Percentiles rank a stretch among this genome's conserved stretches.
Conservation (phyloP, 2,329 filamentous ascomycete species). For the Nothophaeocryptopus gaeumannii region DNA sequence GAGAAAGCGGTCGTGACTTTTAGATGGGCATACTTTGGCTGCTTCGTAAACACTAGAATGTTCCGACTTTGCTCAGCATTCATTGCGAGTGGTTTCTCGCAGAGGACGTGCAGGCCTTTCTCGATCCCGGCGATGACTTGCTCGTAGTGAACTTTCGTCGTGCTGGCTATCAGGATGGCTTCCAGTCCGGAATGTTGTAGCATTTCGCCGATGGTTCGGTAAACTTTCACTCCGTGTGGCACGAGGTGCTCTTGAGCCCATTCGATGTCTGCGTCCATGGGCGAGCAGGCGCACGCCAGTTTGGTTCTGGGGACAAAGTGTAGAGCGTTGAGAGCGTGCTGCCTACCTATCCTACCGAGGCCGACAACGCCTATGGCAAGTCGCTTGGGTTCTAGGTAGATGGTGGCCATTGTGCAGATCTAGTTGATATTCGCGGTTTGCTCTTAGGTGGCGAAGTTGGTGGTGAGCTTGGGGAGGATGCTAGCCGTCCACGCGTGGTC, state of each 20-base stretch:
- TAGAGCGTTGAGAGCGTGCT: conserved; percentile 36
- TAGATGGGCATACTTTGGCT: conserved; percentile 29
- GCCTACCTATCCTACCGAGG: conserved; percentile 18
- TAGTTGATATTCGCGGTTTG: no score
- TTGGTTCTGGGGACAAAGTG: conserved; percentile 45
- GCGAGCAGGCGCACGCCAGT: conserved; percentile 46
- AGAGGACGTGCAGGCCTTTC: conserved; percentile 54
- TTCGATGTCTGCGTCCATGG: conserved; percentile 31
- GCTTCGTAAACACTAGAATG: conserved; percentile 8
- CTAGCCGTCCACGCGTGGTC: no score
- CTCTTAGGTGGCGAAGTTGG: no score
- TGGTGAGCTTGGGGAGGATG: no score
- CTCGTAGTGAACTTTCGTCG: conserved; percentile 55
- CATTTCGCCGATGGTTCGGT: conserved; percentile 56
- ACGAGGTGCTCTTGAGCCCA: conserved; percentile 52
- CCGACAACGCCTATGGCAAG: conserved; percentile 19
- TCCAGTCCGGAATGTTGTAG: conserved; percentile 53
- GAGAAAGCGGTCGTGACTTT: conserved; percentile 47
- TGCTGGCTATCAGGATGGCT: conserved; percentile 55
- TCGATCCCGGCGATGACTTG: conserved; percentile 57
- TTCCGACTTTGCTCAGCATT: conserved; percentile 13
- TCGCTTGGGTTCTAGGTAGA: conserved; percentile 4
- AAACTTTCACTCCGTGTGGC: conserved; percentile 53
- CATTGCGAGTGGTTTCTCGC: conserved; percentile 49
- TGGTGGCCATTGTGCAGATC: no score